Base-by-base conservation (phyloP, 2,329 filamentous ascomycete genomes). In the Dothistroma septosporum region DNA sequence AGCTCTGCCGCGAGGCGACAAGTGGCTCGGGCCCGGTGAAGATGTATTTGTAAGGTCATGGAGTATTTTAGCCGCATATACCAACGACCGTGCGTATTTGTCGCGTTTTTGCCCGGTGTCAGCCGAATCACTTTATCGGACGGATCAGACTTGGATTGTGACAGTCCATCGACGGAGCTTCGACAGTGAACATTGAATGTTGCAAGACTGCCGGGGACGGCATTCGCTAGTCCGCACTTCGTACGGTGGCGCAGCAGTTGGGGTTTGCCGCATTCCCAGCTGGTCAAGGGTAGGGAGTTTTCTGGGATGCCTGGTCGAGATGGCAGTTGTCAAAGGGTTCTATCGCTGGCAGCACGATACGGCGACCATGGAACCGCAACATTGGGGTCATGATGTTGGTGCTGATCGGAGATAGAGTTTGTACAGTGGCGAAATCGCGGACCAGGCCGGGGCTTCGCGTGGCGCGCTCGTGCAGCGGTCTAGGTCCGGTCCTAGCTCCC, bases 211-310 rank as follows among this genome's bases (percentile, higher is more conserved):
- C 52, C 21, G 16, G 35, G 35, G 24, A 14, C 31, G 50, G 41
- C 41, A 44, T 44, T 44, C n/a, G 41, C 41, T n/a, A 55, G 33
- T 31, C 6, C 22, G 21, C 53, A 55, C 53, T 37, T 55, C 53
- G 37, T 21, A 31, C 5, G 10, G 53, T 32, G 53, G 53, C 53
- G 53, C 53, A 55, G 53, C 37, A 47, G 35, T 12, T 31, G n/a
- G 24, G 46, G 9, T 24, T 11, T 47, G 53, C 28, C 22, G 16
- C 21, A 24, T n/a, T 28, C 33, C 47, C 53, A 55, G 53, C 53
- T 28, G 37, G 10, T 7, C 53, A 55, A 19, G 53, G 53, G 16
- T 8, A 19, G 32, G 9, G 50, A 33, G 8, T 14, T 19, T 14
- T 8, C 41, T 19, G 41, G 14, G 41, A 5, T 44, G 16, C 14